A percentile compares a stretch with the other conserved stretches of the same genome.
These are phyloP conservation scores for Microsporum ferrugineum DNA, from an alignment of 2,329 filamentous ascomycete species.

Conservation along the genomic window DNA sequence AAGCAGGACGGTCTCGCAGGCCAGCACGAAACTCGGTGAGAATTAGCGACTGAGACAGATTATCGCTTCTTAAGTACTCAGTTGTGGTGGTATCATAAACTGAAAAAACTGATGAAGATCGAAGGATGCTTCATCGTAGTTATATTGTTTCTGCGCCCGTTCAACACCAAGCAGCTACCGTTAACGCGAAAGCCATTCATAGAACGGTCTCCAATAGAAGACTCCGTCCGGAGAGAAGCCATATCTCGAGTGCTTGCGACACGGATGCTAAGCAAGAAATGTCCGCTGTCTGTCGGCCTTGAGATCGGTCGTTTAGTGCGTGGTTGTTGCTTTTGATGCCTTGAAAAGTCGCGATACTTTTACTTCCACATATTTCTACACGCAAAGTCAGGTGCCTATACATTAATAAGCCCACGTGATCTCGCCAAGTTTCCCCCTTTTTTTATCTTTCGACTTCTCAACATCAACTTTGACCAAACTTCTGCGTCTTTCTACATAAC, in stretches of 20 bases:
- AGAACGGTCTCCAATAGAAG: background rate
- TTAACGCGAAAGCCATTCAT: background rate
- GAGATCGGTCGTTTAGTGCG: background rate
- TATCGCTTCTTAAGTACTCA: background rate
- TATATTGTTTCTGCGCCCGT: background rate
- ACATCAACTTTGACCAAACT: background rate
- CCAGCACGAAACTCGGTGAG: conserved; percentile 1
- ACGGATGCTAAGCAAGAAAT: conserved; percentile 2
- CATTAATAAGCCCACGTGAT: background rate
- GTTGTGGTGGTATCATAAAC: background rate
- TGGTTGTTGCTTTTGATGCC: background rate
- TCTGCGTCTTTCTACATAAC: background rate
- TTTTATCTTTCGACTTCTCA: background rate
- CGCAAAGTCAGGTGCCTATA: background rate
- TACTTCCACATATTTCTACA: background rate
- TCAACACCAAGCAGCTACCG: background rate
- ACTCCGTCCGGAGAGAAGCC: conserved; percentile 1
- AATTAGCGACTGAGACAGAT: background rate
- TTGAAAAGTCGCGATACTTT: background rate
- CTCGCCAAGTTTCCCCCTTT: background rate
- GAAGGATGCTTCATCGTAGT: background rate
- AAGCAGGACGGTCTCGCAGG: background rate
- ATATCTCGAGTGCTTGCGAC: background rate
- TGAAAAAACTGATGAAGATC: background rate
- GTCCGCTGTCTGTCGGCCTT: background rate